Evolutionary conservation across 805 yeast species (phyloP).

Genomic region (Ogataea paraovalis): DNA sequence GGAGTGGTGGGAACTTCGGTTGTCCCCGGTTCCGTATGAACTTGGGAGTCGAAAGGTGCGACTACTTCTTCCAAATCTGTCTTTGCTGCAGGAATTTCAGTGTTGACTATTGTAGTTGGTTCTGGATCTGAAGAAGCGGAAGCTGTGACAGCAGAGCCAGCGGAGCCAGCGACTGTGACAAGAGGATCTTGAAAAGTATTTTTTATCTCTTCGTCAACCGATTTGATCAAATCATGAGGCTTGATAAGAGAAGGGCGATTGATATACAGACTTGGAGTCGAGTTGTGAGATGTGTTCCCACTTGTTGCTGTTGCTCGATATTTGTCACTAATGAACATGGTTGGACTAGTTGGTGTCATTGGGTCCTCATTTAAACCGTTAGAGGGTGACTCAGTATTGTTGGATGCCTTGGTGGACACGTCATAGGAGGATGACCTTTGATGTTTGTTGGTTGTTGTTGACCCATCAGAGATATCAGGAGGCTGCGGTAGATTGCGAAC

Average conservation of each 20-base stretch:
- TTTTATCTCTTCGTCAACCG: not conserved
- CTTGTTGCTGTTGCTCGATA: not conserved
- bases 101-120: no score
- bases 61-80: no score
- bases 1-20: not conserved
- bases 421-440: not conserved
- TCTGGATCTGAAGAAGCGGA: no score
- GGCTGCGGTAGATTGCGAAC: not conserved
- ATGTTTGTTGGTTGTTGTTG: not conserved
- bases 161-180: no score
- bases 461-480: no score
- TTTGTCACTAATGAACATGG: constrained; percentile 1
- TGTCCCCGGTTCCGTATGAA: not conserved
- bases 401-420: not conserved
- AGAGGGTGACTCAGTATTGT: not conserved
- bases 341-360: not conserved
- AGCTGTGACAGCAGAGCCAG: no score
- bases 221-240: not conserved
- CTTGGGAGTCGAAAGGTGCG: not conserved
- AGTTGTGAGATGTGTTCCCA: not conserved
- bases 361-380: not conserved
- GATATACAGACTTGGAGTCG: not conserved
- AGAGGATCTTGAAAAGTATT: no score
- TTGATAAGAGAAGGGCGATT: not conserved
- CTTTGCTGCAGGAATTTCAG: no score